A percentile compares a stretch with the other conserved stretches of the same genome.
Evolutionary conservation across 176 grass and related monocot genomes (phyloP).

Genomic region (Hsuehochloa calcarea): DNA sequence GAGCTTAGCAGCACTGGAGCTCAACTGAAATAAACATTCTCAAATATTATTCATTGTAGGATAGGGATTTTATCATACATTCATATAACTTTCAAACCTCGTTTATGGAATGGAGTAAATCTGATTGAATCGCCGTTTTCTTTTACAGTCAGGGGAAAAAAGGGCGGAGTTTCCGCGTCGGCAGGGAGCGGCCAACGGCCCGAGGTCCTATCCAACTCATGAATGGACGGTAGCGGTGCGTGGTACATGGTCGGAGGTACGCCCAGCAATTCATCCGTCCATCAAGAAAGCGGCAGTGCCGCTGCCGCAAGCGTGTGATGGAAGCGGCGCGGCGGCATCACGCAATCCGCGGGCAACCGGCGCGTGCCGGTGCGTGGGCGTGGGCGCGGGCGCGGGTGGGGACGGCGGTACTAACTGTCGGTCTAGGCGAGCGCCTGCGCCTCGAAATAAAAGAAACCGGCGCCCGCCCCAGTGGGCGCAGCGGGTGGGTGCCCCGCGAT

Average conservation of each 20-base stretch:
- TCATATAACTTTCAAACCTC: background rate
- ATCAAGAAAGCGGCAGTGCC: constrained; percentile 26
- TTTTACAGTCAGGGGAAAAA: no score
- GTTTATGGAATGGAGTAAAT: background rate
- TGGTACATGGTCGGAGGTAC: constrained; percentile 9
- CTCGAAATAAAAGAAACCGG: constrained; percentile 28
- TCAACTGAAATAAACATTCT: background rate
- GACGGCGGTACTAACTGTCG: constrained; percentile 35
- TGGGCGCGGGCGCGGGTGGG: constrained; percentile 25
- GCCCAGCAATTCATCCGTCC: constrained; percentile 21
- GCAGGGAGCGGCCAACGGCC: constrained; percentile 16
- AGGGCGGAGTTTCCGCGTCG: background rate
- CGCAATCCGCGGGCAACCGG: constrained; percentile 46
- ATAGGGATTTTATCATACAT: background rate
- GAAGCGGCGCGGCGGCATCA: constrained; percentile 49
- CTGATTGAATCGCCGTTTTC: background rate
- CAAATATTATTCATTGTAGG: background rate
- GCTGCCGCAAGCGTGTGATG: constrained; percentile 41
- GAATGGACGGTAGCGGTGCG: constrained; percentile 17
- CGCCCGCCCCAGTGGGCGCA: background rate
- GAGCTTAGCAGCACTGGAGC: background rate
- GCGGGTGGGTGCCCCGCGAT: constrained; percentile 34
- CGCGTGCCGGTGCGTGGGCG: constrained; percentile 39
- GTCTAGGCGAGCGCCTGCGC: constrained; percentile 18
- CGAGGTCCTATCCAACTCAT: background rate